Percentiles rank a stretch among this genome's conserved stretches.
Evolutionary conservation across 805 yeast genomes (phyloP).

Genomic region (Candida easanensis): DNA sequence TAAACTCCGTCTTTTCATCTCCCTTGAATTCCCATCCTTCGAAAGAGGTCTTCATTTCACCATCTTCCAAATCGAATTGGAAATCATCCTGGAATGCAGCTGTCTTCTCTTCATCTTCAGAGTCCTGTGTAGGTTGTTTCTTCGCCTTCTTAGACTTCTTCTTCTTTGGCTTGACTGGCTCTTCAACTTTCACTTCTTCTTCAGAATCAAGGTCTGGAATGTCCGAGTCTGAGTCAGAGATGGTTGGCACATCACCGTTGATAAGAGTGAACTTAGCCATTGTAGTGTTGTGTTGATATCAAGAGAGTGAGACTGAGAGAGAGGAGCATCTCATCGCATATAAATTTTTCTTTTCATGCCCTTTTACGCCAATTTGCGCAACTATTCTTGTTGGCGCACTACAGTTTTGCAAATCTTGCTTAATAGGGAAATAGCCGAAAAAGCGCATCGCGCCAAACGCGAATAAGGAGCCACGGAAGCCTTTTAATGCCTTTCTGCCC

Average conservation of each 20-base stretch:
- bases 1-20: slow-evolving; percentile 30
- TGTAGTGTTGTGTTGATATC: not conserved
- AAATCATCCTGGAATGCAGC: slow-evolving; percentile 70
- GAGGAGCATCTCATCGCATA: slow-evolving; percentile 18
- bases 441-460: too few relatives aligned
- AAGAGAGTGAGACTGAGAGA: not conserved
- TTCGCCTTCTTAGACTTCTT: slow-evolving; percentile 23
- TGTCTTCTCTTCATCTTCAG: slow-evolving; percentile 39
- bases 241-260: slow-evolving; percentile 69
- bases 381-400: too few relatives aligned
- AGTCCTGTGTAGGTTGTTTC: slow-evolving; percentile 26
- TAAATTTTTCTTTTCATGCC: slow-evolving; percentile 14
- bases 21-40: slow-evolving; percentile 86
- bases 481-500: not conserved
- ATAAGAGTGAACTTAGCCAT: slow-evolving; percentile 27
- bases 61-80: slow-evolving; percentile 63
- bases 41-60: slow-evolving; percentile 44
- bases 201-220: slow-evolving; percentile 50
- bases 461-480: not conserved
- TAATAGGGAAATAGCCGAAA: not conserved
- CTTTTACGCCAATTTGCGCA: slow-evolving; percentile 4
- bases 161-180: slow-evolving; percentile 14
- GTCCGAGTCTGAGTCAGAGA: slow-evolving; percentile 74
- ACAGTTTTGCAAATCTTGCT: not conserved
- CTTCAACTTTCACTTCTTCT: slow-evolving; percentile 32